Evolutionary conservation across 2,329 filamentous ascomycete genomes (phyloP).

Genomic region (Venturia asperata): DNA sequence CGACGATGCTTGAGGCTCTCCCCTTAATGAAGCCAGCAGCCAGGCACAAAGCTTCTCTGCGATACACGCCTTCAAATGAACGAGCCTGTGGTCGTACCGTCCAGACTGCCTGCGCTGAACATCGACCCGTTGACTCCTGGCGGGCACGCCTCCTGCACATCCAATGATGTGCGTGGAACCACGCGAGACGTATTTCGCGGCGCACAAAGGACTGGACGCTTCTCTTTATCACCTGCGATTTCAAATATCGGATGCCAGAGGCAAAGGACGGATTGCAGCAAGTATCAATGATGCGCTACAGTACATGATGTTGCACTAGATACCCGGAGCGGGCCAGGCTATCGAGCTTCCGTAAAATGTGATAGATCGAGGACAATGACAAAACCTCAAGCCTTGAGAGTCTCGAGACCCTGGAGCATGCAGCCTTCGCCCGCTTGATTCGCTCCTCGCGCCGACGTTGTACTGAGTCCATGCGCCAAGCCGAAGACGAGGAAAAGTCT

Average conservation of each 20-base stretch:
- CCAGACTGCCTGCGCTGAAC: background rate
- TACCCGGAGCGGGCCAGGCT: constrained; percentile 10
- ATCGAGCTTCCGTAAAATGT: constrained; percentile 12
- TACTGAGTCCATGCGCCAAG: constrained; percentile 19
- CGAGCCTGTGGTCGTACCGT: constrained; percentile 32
- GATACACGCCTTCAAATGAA: constrained; percentile 32
- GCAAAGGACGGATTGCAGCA: background rate
- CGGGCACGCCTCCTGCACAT: constrained; percentile 33
- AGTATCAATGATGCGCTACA: constrained; percentile 11
- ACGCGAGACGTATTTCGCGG: constrained; percentile 29
- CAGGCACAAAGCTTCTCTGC: constrained; percentile 34
- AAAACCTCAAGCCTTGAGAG: constrained; percentile 7
- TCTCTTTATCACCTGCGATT: constrained; percentile 13
- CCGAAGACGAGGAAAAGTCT: constrained; percentile 14
- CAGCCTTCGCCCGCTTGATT: constrained; percentile 19
- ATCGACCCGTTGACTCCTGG: constrained; percentile 31
- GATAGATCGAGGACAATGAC: constrained; percentile 13
- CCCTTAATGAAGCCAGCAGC: constrained; percentile 28
- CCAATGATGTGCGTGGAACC: constrained; percentile 30
- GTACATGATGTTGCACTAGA: constrained; percentile 13
- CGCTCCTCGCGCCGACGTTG: constrained; percentile 16
- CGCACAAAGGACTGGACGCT: background rate
- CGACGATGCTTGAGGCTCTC: constrained; percentile 29
- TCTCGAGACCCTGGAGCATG: constrained; percentile 15
- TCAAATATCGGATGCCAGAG: constrained; percentile 12